Evolutionary conservation across 768 basidiomycete genomes (phyloP).

Genomic region (Serpula lacrymans): DNA sequence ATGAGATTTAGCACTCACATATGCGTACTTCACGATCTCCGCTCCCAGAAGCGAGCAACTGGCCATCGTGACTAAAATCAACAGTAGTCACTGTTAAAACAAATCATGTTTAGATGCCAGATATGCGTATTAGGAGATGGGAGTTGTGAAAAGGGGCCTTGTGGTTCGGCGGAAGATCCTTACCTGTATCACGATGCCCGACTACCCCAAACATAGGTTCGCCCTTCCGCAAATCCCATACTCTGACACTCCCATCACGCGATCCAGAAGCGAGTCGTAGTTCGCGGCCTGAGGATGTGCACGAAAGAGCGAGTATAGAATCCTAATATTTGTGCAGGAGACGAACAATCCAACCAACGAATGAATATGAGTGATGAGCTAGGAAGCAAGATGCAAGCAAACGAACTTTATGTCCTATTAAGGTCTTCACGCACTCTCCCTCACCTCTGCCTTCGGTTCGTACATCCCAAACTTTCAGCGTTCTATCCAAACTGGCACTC

Average conservation of each 20-base stretch:
- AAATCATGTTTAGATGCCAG: constrained; percentile 7
- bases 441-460: constrained; percentile 17
- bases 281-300: constrained; percentile 31
- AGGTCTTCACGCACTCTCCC: constrained; percentile 18
- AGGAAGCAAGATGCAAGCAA: too few relatives aligned
- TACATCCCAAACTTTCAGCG: constrained; percentile 48
- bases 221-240: constrained; percentile 34
- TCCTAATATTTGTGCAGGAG: too few relatives aligned
- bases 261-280: constrained; percentile 35
- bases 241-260: constrained; percentile 30
- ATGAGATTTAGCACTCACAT: too few relatives aligned
- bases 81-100: constrained; percentile 31
- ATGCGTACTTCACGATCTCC: constrained; percentile 35
- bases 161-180: constrained; percentile 1
- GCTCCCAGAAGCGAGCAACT: constrained; percentile 32
- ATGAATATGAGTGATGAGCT: too few relatives aligned
- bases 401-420: constrained; percentile 26
- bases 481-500: constrained; percentile 41
- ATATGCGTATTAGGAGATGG: too few relatives aligned
- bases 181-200: constrained; percentile 32
- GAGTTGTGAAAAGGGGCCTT: neutral
- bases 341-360: too few relatives aligned
- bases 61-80: constrained; percentile 32
- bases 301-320: constrained; percentile 29
- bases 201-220: constrained; percentile 32